Evolutionary conservation across 495 filamentous ascomycete species (phyloP).

Genomic region (Aspergillus egyptiacus): DNA sequence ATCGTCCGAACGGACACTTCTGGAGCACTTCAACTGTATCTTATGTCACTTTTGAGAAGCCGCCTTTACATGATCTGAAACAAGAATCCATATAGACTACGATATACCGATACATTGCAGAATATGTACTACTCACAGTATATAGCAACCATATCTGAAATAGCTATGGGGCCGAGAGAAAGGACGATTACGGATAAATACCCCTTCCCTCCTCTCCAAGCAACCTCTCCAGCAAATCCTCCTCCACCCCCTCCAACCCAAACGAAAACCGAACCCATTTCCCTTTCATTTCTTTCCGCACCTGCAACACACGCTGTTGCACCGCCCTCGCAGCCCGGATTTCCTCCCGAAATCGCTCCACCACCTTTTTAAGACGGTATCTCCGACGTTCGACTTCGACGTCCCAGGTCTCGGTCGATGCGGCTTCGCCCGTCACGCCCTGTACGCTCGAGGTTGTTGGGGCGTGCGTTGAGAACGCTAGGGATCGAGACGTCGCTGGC

Average conservation of each 20-base stretch:
- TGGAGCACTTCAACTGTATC: too few relatives aligned
- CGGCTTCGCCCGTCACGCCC: too few relatives aligned
- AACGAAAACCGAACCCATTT: constrained; percentile 37
- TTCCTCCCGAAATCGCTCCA: constrained; percentile 20
- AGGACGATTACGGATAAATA: constrained; percentile 1
- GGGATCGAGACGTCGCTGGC: constrained; percentile 5
- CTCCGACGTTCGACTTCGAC: constrained; percentile 29
- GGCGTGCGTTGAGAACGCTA: constrained; percentile 19
- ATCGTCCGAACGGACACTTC: too few relatives aligned
- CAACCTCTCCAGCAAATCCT: constrained; percentile 16
- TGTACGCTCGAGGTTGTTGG: too few relatives aligned
- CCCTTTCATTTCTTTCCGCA: constrained; percentile 25
- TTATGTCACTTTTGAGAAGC: too few relatives aligned
- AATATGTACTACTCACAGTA: too few relatives aligned
- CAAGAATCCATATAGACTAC: too few relatives aligned
- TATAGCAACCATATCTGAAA: too few relatives aligned
- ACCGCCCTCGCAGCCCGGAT: constrained; percentile 23
- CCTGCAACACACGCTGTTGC: constrained; percentile 22
- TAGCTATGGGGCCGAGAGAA: too few relatives aligned
- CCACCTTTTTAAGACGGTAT: constrained; percentile 24
- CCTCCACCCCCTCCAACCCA: constrained; percentile 23
- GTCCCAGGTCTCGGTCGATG: constrained; percentile 21
- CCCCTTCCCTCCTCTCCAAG: constrained; percentile 16
- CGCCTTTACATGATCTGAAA: too few relatives aligned
- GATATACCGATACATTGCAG: too few relatives aligned